Percentiles rank a stretch among this genome's conserved stretches.
Conservation (phyloP, 352 stramenopile genomes). For the Phytophthora cajani region DNA sequence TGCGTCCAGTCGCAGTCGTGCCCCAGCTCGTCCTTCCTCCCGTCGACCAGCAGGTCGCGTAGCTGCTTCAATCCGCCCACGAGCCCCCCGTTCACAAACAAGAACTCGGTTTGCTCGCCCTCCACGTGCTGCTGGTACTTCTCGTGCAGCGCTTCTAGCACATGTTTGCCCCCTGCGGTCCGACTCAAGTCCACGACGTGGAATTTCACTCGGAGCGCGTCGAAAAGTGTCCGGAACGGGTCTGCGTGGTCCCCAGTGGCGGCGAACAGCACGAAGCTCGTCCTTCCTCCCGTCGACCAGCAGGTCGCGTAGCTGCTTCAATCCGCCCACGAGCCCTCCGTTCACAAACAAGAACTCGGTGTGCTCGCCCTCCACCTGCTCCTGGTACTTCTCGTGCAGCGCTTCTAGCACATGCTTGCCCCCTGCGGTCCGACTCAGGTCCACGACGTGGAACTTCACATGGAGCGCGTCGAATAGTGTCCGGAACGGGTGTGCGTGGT, state of each 20-base stretch:
- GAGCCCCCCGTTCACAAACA: slow-evolving; percentile 34
- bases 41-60: slow-evolving; percentile 26
- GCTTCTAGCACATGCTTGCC: slow-evolving; percentile 32
- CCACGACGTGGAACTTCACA: slow-evolving; percentile 34
- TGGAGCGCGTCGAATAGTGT: slow-evolving; percentile 25
- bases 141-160: slow-evolving; percentile 29
- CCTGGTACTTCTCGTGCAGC: slow-evolving; percentile 17
- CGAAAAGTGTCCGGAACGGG: slow-evolving; percentile 25
- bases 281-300: slow-evolving; percentile 22
- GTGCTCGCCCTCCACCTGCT: background rate
- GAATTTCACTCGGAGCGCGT: slow-evolving; percentile 22
- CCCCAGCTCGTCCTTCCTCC: slow-evolving; percentile 11
- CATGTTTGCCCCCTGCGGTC: slow-evolving; percentile 33
- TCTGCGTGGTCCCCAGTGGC: slow-evolving; percentile 1
- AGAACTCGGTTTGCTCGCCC: slow-evolving; percentile 26
- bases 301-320: slow-evolving; percentile 18
- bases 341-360: slow-evolving; percentile 42
- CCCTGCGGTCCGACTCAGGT: slow-evolving; percentile 35
- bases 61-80: slow-evolving; percentile 27
- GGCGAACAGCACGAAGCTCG: slow-evolving; percentile 37
- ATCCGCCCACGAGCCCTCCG: slow-evolving; percentile 26
- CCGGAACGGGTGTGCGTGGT: slow-evolving; percentile 14
- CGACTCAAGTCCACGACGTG: slow-evolving; percentile 38
- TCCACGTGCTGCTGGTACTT: slow-evolving; percentile 3
- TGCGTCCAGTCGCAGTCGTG: slow-evolving; percentile 22